Base-by-base conservation (phyloP, 371 early-diverging fungal species). In the Mycotypha africana region DNA sequence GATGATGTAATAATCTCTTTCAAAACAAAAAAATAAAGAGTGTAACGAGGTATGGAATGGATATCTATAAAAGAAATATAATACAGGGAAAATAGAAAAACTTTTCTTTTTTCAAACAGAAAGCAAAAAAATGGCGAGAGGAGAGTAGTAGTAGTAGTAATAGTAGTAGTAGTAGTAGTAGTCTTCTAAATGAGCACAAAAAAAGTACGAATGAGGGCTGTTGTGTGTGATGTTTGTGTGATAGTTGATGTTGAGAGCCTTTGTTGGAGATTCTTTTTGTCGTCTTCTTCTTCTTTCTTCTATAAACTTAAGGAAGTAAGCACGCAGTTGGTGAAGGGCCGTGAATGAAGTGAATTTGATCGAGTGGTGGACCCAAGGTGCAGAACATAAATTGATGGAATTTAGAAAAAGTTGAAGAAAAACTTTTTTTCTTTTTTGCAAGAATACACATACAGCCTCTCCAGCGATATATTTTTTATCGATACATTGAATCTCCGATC, bases 371-470 rank as follows among this genome's bases (percentile, higher is more conserved):
- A 55, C 41, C 56, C 49, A 55, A 49, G 48, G 25, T 39, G 39
- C 39, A 48, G 31, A 54, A 54, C 55, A 54, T 54, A 54, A 54
- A 54, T n/a, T n/a, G n/a, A n/a, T n/a, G n/a, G n/a, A 37, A 37
- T 38, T 38, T 32, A 38, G 33, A 32, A 16, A 41, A 38, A 32
- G 16, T 42, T 20, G 31, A 37, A 38, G 33, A 42, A 33, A 44
- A 43, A 38, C n/a, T n/a, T n/a, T n/a, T n/a, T n/a, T n/a, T n/a
- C n/a, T n/a, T n/a, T n/a, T n/a, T n/a, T n/a, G n/a, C n/a, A n/a
- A n/a, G n/a, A n/a, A n/a, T n/a, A n/a, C n/a, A n/a, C n/a, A n/a
- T n/a, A n/a, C n/a, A n/a, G n/a, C n/a, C n/a, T n/a, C n/a, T n/a
- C n/a, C n/a, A n/a, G n/a, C n/a, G n/a, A n/a, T n/a, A n/a, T n/a